phyloP scores from a whole-genome alignment of 2,329 filamentous ascomycete species.

The Thielaviopsis cerberus region DNA sequence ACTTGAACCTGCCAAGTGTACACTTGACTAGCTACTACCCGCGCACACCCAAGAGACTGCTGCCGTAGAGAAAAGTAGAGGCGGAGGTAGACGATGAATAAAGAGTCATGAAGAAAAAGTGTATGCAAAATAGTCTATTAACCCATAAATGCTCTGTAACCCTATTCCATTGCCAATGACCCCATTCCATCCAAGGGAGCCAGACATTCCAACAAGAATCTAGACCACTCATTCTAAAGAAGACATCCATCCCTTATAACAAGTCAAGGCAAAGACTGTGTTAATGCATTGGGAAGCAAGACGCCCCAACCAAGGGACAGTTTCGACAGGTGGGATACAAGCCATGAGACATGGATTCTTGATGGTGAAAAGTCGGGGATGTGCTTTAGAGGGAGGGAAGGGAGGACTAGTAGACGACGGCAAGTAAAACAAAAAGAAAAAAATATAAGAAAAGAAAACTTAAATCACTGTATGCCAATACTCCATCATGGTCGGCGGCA shows the following conservation, averaged over 20 bases:
- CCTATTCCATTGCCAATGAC: not conserved
- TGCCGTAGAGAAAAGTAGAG: slow-evolving; percentile 22
- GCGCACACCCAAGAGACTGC: slow-evolving; percentile 39
- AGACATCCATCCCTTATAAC: too few species aligned
- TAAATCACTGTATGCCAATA: not conserved
- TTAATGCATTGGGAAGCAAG: not conserved
- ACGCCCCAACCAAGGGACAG: not conserved
- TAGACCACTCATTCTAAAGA: too few species aligned
- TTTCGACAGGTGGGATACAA: not conserved
- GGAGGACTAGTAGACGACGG: not conserved
- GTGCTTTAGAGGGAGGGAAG: not conserved
- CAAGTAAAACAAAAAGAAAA: not conserved
- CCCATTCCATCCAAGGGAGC: too few species aligned
- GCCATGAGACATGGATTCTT: not conserved
- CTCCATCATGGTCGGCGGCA: not conserved
- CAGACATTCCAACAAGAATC: not conserved
- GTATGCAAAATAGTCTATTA: too few species aligned
- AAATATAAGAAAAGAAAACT: not conserved
- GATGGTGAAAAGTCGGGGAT: not conserved
- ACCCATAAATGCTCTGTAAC: not conserved
- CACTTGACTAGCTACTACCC: slow-evolving; percentile 41
- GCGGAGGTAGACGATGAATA: too few species aligned
- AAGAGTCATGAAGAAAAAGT: not conserved
- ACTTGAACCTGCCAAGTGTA: slow-evolving; percentile 38
- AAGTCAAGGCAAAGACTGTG: not conserved